Evolutionary conservation across 2,329 filamentous ascomycete genomes (phyloP), one percentile per base, ranked within the genome.

Genomic region (Cladophialophora bantiana): DNA sequence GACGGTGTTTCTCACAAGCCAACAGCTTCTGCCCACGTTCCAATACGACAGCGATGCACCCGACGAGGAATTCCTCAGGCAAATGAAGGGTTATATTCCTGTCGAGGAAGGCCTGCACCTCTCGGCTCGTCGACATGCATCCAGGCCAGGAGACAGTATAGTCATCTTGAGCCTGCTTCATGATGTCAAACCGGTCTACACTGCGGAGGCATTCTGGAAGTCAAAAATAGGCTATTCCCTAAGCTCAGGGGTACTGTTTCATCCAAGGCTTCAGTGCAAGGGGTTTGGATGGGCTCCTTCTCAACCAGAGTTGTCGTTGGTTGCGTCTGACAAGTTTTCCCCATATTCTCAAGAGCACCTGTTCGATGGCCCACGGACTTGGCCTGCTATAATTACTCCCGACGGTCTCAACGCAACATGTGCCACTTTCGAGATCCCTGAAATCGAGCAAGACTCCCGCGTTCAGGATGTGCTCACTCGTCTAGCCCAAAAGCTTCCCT

Each of bases 1-100:
- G 12, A 56, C 57, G 10, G 26, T 52, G n/a, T 60, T 60, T 13
- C n/a, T 65, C 52, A 63, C 40, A 34, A 53, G 61, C 13, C 56
- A 53, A 48, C 42, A 48, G 6, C 36, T 36, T 13, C 54, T 56
- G 42, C 42, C 42, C 4, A 26, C 42, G 18, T 10, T 26, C 7
- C 10, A 48, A 10, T 48, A 48, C 42, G 42, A 48, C 42, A 18
- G n/a, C 10, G 42, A 48, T 9, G 10, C n/a, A 26, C 42, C 42
- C 18, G 42, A 48, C 12, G 42, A 48, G 10, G 42, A 48, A 26
- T 10, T 48, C 3, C 42, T 20, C 6, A 48, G 7, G 18, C 42
- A 48, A 26, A 48, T 48, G 42, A 15, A 26, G 18, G 42, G 42
- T 48, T 48, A 48, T 9, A 9, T 48, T 10, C 42, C 42, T 15